Evolutionary conservation across 768 basidiomycete species (phyloP).

Genomic region (Leccinum rimulosum): DNA sequence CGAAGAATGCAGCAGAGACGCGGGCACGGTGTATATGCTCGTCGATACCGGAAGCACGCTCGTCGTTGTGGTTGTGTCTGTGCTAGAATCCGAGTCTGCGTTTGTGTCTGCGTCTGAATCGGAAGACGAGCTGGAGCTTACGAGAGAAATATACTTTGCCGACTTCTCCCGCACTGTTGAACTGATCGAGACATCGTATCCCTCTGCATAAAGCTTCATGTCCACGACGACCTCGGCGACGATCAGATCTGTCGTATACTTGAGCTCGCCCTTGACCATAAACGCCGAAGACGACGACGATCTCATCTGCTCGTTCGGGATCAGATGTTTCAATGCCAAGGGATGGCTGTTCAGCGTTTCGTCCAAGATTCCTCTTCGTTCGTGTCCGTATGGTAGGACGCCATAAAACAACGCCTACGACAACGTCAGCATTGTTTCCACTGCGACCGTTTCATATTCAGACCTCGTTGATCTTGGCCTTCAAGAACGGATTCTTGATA

Average conservation of each 20-base stretch:
- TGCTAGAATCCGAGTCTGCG: not conserved
- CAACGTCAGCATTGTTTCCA: constrained; percentile 4
- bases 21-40: constrained; percentile 72
- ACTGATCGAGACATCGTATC: constrained; percentile 56
- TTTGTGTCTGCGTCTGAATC: not conserved
- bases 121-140: not conserved
- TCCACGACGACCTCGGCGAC: constrained; percentile 81
- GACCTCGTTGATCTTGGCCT: constrained; percentile 94
- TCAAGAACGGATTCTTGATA: constrained; percentile 98
- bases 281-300: constrained; percentile 48
- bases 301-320: constrained; percentile 49
- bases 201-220: constrained; percentile 73
- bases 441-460: constrained; percentile 11
- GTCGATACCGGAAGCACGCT: constrained; percentile 51
- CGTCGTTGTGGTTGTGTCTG: not conserved
- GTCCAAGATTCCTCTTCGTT: constrained; percentile 72
- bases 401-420: constrained; percentile 71
- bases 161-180: constrained; percentile 43
- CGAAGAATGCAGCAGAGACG: constrained; percentile 78
- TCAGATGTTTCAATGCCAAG: constrained; percentile 82
- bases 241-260: constrained; percentile 63
- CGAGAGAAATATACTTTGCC: constrained; percentile 35
- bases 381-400: constrained; percentile 62
- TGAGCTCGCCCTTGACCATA: constrained; percentile 59
- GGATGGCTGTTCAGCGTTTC: constrained; percentile 79